phyloP scores from a whole-genome alignment of 306 rosid genomes.

The Hippophae tibetana region DNA sequence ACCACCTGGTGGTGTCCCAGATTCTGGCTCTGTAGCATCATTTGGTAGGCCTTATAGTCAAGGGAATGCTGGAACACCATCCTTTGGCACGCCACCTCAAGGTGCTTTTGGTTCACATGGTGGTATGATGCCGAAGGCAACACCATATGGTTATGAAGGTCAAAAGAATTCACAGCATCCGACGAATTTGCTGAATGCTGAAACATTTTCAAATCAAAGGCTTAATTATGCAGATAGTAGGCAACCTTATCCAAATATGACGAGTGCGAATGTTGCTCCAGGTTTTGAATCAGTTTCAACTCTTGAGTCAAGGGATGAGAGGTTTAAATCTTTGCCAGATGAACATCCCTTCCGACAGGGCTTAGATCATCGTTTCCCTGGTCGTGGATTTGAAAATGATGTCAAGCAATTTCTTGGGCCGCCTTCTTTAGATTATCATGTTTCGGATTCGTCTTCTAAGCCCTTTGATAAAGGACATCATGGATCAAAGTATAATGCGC shows the following conservation, averaged over 20 bases:
- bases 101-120: slow-evolving; percentile 44
- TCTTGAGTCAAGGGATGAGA: slow-evolving; percentile 52
- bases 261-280: slow-evolving; percentile 28
- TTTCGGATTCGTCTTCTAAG: slow-evolving; percentile 36
- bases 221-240: slow-evolving; percentile 19
- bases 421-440: slow-evolving; percentile 45
- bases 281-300: slow-evolving; percentile 29
- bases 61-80: slow-evolving; percentile 41
- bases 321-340: slow-evolving; percentile 37
- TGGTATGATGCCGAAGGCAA: slow-evolving; percentile 17
- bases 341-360: slow-evolving; percentile 4
- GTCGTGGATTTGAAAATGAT: slow-evolving; percentile 51
- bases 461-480: slow-evolving; percentile 37
- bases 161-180: slow-evolving; percentile 28
- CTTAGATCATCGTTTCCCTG: slow-evolving; percentile 25
- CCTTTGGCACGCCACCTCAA: slow-evolving; percentile 40
- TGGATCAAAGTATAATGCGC: slow-evolving; percentile 28
- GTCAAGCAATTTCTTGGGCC: slow-evolving; percentile 54
- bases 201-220: slow-evolving; percentile 22
- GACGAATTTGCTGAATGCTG: slow-evolving; percentile 19
- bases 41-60: slow-evolving; percentile 39
- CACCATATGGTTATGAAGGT: slow-evolving; percentile 46
- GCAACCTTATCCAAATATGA: slow-evolving; percentile 19
- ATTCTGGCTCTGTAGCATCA: slow-evolving; percentile 24
- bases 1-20: slow-evolving; percentile 21